A percentile compares a stretch with the other conserved stretches of the same genome.
Evolutionary conservation across 768 basidiomycete species (phyloP).

Genomic region (Suillus occidentalis): DNA sequence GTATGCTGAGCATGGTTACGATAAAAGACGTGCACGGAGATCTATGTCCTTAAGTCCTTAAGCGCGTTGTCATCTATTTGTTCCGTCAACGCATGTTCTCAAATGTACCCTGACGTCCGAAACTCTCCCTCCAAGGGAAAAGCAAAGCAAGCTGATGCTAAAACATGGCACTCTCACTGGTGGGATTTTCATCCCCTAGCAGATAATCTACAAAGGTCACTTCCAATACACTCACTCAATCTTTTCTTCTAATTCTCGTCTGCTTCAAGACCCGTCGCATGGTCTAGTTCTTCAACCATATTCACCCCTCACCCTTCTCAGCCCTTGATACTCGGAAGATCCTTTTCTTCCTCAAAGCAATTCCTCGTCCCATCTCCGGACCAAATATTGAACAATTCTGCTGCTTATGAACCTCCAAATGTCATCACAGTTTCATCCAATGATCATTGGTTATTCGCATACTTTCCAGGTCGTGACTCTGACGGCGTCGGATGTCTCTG

Average conservation of each 20-base stretch:
- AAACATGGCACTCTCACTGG: constrained; percentile 63
- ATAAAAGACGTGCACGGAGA: not conserved
- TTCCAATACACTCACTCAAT: not conserved
- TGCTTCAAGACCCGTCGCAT: constrained; percentile 60
- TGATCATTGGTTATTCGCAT: constrained; percentile 71
- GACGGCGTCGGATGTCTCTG: constrained; percentile 69
- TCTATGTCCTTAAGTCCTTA: not conserved
- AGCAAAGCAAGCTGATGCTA: constrained; percentile 42
- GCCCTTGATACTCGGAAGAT: constrained; percentile 58
- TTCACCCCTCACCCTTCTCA: constrained; percentile 67
- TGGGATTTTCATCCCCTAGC: constrained; percentile 69
- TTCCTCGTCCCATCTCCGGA: constrained; percentile 58
- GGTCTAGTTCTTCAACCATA: constrained; percentile 69
- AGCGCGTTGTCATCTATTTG: constrained; percentile 5
- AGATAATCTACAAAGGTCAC: constrained; percentile 56
- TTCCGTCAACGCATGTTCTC: constrained; percentile 17
- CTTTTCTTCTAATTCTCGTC: not conserved
- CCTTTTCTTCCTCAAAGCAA: constrained; percentile 70
- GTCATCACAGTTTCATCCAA: constrained; percentile 59
- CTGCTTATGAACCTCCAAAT: constrained; percentile 59
- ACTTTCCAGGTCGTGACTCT: constrained; percentile 58
- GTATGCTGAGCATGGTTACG: constrained; percentile 23
- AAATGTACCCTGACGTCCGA: constrained; percentile 24
- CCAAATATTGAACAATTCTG: constrained; percentile 44
- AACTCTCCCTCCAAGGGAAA: constrained; percentile 54